A percentile compares a stretch with the other conserved stretches of the same genome.
Conservation (phyloP, 2,329 filamentous ascomycete genomes). For the Allantophomopsis lycopodina region DNA sequence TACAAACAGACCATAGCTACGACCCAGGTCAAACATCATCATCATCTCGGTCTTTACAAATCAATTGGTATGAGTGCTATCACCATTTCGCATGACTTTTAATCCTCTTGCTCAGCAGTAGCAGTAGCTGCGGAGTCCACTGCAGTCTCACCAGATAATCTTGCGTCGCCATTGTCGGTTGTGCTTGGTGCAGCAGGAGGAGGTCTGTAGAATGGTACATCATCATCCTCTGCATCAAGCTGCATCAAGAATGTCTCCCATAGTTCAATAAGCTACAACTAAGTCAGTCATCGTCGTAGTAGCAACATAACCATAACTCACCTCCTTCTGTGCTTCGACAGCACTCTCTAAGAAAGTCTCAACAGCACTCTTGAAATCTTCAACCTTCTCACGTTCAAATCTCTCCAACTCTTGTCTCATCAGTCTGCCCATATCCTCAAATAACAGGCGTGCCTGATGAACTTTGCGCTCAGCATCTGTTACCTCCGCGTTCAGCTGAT, state of each 20-base stretch:
- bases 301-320: slow-evolving; percentile 25
- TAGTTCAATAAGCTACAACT: slow-evolving; percentile 54
- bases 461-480: slow-evolving; percentile 89
- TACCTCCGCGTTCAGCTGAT: slow-evolving; percentile 85
- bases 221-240: slow-evolving; percentile 85
- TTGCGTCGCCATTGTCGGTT: slow-evolving; percentile 46
- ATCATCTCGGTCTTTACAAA: background rate
- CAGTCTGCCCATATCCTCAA: slow-evolving; percentile 93
- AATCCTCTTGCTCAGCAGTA: slow-evolving; percentile 11
- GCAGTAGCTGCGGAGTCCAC: slow-evolving; percentile 9
- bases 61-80: background rate
- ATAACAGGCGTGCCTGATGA: slow-evolving; percentile 76
- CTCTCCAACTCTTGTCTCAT: slow-evolving; percentile 86
- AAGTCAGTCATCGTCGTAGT: slow-evolving; percentile 3
- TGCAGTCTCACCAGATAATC: slow-evolving; percentile 12
- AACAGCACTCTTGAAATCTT: slow-evolving; percentile 96
- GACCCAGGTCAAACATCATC: slow-evolving; percentile 3
- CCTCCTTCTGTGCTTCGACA: slow-evolving; percentile 97
- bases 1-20: slow-evolving; percentile 4
- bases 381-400: slow-evolving; percentile 94
- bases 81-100: background rate
- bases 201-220: slow-evolving; percentile 49
- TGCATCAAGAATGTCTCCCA: slow-evolving; percentile 99
- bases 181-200: slow-evolving; percentile 31
- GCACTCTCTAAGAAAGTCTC: slow-evolving; percentile 96